Evolutionary conservation across 768 basidiomycete genomes (phyloP), one percentile per base, ranked within the genome.

Genomic region (Hydnum rufescens): DNA sequence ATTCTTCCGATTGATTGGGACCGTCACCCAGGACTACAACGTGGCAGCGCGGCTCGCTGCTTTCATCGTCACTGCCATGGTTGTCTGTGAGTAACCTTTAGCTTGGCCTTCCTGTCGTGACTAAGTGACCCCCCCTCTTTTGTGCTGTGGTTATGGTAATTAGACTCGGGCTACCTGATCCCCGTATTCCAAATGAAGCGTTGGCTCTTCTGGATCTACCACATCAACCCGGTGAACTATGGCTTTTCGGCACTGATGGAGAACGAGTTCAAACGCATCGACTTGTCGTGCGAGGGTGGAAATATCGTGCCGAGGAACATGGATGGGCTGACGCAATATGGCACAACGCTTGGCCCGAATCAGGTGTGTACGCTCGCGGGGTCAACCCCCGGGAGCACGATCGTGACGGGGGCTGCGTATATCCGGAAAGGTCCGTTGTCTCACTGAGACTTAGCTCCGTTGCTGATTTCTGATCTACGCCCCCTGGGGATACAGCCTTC

Each of bases 161-260:
- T 88, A 82, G 60, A 69, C 73, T 54, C 39, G 19, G 82, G 82
- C 3, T 81, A 81, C 60, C 72, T 77, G 50, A 74, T 84, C 54
- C 79, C 79, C 0, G 72, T 74, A 4, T 68, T 70, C 57, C 68
- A 72, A 55, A 82, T 84, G 80, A 81, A 84, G 61, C 68, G 77
- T 42, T 87, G 81, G 81, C 61, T 89, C 5, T 85, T 84, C 68
- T 89, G 86, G 86, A 78, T 87, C 29, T 64, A 57, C 57, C 64
- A 47, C 63, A 61, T 87, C 55, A 80, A 90, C 59, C 88, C 88
- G 0, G 64, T 89, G 49, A 65, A 74, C 1, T 88, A 84, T 66
- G 77, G 76, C 0, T 89, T 82, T 73, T 75, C 81, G 57, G 77
- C 75, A 2, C 68, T 74, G 32, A 82, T 92, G 78, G 77, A 82